Evolutionary conservation across 2,329 filamentous ascomycete genomes (phyloP).

Genomic region (Magnaporthiopsis incrustans): DNA sequence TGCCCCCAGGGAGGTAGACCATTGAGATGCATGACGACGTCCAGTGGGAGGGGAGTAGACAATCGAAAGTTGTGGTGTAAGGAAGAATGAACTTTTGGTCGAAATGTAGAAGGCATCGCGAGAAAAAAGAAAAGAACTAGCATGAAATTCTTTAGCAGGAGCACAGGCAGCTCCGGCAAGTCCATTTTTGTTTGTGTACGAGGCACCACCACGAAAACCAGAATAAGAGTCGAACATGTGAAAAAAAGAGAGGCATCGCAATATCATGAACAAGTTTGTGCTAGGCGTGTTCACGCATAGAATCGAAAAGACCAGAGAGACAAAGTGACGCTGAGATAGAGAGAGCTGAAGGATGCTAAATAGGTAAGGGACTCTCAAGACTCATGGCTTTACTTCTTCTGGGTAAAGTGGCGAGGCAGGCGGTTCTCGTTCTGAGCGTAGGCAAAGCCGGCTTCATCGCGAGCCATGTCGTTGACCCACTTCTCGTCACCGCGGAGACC

Average conservation of each 20-base stretch:
- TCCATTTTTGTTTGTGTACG: not conserved
- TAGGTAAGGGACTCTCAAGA: not conserved
- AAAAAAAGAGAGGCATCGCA: not conserved
- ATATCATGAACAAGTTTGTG: not conserved
- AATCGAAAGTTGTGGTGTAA: not conserved
- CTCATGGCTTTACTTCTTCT: slow-evolving; percentile 17
- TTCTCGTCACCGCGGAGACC: slow-evolving; percentile 48
- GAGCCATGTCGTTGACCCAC: slow-evolving; percentile 70
- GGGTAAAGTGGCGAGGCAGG: slow-evolving; percentile 41
- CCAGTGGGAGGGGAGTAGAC: no score
- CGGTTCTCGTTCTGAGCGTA: slow-evolving; percentile 53
- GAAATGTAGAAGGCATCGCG: not conserved
- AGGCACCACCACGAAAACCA: not conserved
- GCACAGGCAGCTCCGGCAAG: not conserved
- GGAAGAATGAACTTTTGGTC: not conserved
- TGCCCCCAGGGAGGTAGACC: not conserved
- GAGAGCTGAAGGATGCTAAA: not conserved
- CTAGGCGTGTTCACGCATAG: not conserved
- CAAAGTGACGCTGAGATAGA: not conserved
- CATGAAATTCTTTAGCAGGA: not conserved
- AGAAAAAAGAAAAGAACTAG: not conserved
- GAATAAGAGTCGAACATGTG: not conserved
- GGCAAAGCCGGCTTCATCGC: slow-evolving; percentile 52
- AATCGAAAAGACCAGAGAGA: not conserved
- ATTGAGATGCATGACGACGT: not conserved